Conservation (phyloP, 805 yeast genomes). For the Yarrowia hollandica region DNA sequence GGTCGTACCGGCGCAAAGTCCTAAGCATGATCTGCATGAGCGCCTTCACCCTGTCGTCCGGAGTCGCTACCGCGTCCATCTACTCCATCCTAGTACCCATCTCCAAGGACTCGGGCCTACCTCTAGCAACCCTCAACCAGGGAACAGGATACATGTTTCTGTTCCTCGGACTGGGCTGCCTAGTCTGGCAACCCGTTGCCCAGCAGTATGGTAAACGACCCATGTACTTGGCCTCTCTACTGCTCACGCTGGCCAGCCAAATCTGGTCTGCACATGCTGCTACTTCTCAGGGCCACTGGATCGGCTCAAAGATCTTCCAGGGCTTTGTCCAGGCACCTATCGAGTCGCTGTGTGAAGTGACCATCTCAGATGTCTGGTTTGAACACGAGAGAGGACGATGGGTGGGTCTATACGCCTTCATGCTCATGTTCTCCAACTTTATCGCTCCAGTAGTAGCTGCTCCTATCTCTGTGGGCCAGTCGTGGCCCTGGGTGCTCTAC, state of each 20-base stretch:
- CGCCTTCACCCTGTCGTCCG: conserved; percentile 48
- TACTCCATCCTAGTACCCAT: conserved; percentile 48
- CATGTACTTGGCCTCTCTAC: conserved; percentile 44
- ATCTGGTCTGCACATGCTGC: conserved; percentile 47
- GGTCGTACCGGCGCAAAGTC: conserved; percentile 54
- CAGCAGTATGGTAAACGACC: conserved; percentile 52
- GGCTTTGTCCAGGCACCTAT: conserved; percentile 69
- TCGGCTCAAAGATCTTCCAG: conserved; percentile 45
- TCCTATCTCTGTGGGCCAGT: conserved; percentile 12
- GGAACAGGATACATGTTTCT: conserved; percentile 54
- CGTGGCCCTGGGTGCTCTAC: conserved; percentile 30
- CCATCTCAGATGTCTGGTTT: conserved; percentile 68
- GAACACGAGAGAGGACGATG: conserved; percentile 75
- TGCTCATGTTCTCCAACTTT: conserved; percentile 44
- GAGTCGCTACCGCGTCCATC: conserved; percentile 51
- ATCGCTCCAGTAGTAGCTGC: conserved; percentile 16
- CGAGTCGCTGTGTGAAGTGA: conserved; percentile 68
- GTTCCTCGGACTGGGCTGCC: conserved; percentile 54
- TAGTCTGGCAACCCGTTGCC: conserved; percentile 55
- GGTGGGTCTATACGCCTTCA: conserved; percentile 70
- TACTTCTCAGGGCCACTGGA: conserved; percentile 44
- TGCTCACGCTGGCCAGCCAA: conserved; percentile 45
- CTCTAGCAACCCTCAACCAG: conserved; percentile 47
- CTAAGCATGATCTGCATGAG: conserved; percentile 45
- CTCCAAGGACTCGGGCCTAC: conserved; percentile 42